Base-by-base conservation (phyloP, 768 basidiomycete genomes). In the Mycena pura region DNA sequence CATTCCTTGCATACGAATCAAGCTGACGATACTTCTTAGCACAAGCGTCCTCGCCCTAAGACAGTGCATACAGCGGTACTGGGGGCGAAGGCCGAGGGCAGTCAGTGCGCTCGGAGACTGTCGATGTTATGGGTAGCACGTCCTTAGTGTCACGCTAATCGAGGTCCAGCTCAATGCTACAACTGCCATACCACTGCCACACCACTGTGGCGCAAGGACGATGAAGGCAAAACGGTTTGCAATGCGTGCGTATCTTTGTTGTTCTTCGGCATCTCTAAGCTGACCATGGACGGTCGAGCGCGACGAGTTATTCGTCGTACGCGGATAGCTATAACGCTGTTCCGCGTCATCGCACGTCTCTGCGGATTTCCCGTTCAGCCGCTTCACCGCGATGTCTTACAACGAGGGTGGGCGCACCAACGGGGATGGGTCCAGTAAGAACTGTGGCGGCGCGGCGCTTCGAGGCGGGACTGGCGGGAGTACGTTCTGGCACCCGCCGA, bases 101-200 rank as follows among this genome's bases (percentile, higher is more conserved):
- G 71, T 79, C 77, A 38, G 80, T 83, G 34, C 86, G 89, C 64
- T 85, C 84, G 68, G 91, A 91, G 72, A 80, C 87, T 51, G 83
- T 87, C 63, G 91, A 92, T 74, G 85, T 90, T 67, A 87, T 87
- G 73, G 86, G 89, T 88, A 75, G 80, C 73, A 66, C 69, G 64
- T 70, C 69, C 65, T 64, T 57, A 72, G 39, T 65, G 65, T 64
- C 57, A 72, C 38, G 52, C 65, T 65, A 64, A 66, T 62, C 50
- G 62, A 28, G 64, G 73, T 59, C 73, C 81, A 82, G 92, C 92
- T 3, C 91, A 93, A 79, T 95, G 92, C 78, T 92, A 89, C 76
- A 94, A 93, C 70, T 94, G 92, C 78, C 90, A 93, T 69, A 94
- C 93, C 22, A 93, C 91, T 3, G 91, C 92, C 14, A 93, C 92